These are phyloP conservation scores for Mucor lusitanicus DNA, from an alignment of 371 early-diverging fungal species.

Conservation along the genomic window DNA sequence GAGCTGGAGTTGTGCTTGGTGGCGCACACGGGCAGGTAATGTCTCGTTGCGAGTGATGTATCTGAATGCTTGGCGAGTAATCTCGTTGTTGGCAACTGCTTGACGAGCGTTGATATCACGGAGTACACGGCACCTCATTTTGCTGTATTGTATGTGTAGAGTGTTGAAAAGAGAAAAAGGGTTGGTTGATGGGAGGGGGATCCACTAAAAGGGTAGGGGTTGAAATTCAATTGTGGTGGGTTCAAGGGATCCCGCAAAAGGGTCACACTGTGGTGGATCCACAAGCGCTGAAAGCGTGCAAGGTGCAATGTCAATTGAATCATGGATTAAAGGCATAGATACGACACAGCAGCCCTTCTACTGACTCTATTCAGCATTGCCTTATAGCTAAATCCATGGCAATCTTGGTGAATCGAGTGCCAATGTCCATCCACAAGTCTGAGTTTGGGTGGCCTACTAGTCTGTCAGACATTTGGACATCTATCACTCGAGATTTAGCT, in stretches of 20 bases:
- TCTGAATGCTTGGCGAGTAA: conserved; percentile 77
- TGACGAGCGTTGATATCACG: conserved; percentile 78
- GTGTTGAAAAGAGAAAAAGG: neutral
- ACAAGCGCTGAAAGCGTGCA: too few species aligned
- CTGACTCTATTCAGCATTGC: neutral
- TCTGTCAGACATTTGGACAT: neutral
- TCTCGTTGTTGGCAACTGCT: conserved; percentile 69
- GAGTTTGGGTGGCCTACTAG: neutral
- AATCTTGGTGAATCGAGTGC: neutral
- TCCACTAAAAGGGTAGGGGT: neutral
- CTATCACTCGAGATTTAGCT: neutral
- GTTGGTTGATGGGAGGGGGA: neutral
- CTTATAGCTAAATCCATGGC: neutral
- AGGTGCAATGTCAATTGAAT: neutral
- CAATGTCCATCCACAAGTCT: neutral
- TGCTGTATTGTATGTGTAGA: neutral
- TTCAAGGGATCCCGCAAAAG: neutral
- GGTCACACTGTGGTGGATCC: neutral
- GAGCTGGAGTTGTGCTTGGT: conserved; percentile 81
- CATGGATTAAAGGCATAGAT: neutral
- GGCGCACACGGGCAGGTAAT: conserved; percentile 75
- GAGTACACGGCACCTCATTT: conserved; percentile 66
- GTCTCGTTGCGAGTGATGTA: conserved; percentile 82
- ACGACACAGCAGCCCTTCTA: neutral
- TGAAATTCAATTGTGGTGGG: neutral